Evolutionary conservation across 768 basidiomycete species (phyloP).

Genomic region (Pleurotus tuoliensis): DNA sequence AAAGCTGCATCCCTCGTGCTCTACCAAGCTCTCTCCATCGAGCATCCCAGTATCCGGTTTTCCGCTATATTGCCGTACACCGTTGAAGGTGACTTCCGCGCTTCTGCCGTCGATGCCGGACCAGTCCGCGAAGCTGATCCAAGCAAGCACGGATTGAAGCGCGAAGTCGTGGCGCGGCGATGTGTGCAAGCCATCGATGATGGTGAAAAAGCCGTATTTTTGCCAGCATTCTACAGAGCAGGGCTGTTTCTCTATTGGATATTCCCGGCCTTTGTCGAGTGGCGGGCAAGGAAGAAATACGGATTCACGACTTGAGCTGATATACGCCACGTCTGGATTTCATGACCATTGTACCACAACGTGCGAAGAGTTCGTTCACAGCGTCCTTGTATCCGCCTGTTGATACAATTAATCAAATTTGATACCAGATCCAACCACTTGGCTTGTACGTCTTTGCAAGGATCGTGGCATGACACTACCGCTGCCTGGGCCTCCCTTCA

Average conservation of each 20-base stretch:
- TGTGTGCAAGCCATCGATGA: slow-evolving; percentile 60
- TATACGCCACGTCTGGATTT: not conserved
- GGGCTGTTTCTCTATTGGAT: slow-evolving; percentile 65
- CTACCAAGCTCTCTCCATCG: slow-evolving; percentile 76
- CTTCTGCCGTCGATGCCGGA: slow-evolving; percentile 66
- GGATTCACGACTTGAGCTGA: slow-evolving; percentile 31
- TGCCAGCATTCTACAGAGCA: slow-evolving; percentile 43
- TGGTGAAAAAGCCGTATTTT: slow-evolving; percentile 53
- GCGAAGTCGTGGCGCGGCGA: slow-evolving; percentile 53
- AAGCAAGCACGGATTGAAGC: slow-evolving; percentile 53
- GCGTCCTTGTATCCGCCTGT: too few species aligned
- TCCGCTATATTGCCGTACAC: slow-evolving; percentile 62
- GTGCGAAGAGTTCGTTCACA: not conserved
- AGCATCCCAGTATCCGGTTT: slow-evolving; percentile 68
- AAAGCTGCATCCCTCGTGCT: slow-evolving; percentile 78
- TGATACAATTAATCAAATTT: too few species aligned
- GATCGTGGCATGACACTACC: too few species aligned
- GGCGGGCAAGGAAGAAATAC: slow-evolving; percentile 61
- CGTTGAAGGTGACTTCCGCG: slow-evolving; percentile 75
- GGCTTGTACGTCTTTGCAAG: too few species aligned
- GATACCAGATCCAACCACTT: too few species aligned
- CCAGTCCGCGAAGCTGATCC: slow-evolving; percentile 47
- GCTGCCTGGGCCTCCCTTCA: too few species aligned
- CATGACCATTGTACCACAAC: not conserved
- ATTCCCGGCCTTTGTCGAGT: slow-evolving; percentile 54